Evolutionary conservation across 2,329 filamentous ascomycete species (phyloP).

Genomic region (Ceratocystis eucalypticola): DNA sequence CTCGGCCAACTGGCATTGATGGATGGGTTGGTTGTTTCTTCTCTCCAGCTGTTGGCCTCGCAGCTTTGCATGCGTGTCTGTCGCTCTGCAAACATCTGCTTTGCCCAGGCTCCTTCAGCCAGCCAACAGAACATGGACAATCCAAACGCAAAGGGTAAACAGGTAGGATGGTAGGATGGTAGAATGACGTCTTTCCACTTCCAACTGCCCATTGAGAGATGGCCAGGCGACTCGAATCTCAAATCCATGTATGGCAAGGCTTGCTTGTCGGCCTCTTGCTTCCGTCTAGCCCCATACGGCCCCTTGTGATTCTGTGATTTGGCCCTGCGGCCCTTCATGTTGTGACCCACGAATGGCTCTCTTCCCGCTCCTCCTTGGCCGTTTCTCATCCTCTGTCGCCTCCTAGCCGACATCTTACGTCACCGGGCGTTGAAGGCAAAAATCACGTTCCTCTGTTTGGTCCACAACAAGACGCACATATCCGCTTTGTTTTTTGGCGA

Average conservation of each 20-base stretch:
- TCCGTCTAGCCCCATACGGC: not conserved
- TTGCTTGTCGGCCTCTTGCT: not conserved
- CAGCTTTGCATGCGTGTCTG: not conserved
- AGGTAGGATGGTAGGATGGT: not conserved
- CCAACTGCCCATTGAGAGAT: not conserved
- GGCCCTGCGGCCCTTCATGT: not conserved
- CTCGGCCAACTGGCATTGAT: not conserved
- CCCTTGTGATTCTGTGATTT: not conserved
- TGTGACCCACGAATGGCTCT: not conserved
- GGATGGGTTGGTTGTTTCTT: not conserved
- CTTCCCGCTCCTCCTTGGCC: not conserved
- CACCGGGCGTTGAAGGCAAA: not conserved
- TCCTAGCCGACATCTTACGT: not conserved
- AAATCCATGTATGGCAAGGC: not conserved
- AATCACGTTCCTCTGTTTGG: not conserved
- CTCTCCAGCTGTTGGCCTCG: not conserved
- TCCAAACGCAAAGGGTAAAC: not conserved
- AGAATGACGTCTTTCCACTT: not conserved
- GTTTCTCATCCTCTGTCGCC: slow-evolving; percentile 4
- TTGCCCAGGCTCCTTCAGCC: not conserved
- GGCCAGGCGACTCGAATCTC: not conserved
- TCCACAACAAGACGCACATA: not conserved
- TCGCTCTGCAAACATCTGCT: not conserved
- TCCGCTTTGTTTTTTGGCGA: not conserved
- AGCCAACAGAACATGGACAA: not conserved